Evolutionary conservation across 768 basidiomycete genomes (phyloP).

Genomic region (Ramaria rubella): DNA sequence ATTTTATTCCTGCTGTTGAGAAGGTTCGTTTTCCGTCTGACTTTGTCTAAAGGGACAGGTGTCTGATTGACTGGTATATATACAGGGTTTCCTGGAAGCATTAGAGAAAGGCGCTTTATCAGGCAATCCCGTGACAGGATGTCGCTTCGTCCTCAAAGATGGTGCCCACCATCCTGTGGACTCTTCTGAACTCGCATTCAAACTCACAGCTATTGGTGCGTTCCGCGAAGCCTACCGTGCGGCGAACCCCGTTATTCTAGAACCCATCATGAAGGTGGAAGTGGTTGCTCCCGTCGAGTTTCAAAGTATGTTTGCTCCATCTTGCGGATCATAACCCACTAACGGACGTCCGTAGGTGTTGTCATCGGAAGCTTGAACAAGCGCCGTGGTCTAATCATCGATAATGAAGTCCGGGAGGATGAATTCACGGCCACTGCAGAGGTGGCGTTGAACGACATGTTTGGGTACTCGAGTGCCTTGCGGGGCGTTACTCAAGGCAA

Average conservation of each 20-base stretch:
- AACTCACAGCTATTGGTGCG: conserved; percentile 82
- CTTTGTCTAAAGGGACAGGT: background rate
- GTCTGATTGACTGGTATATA: background rate
- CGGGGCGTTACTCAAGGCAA: conserved; percentile 96
- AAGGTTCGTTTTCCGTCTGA: conserved; percentile 47
- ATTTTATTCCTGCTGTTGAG: conserved; percentile 91
- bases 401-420: conserved; percentile 94
- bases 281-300: conserved; percentile 95
- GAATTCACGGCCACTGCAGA: conserved; percentile 91
- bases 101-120: conserved; percentile 84
- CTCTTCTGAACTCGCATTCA: conserved; percentile 94
- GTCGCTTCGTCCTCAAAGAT: conserved; percentile 82
- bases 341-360: conserved; percentile 38
- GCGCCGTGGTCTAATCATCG: conserved; percentile 87
- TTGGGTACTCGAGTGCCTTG: conserved; percentile 90
- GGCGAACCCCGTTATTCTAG: conserved; percentile 76
- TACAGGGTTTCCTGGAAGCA: conserved; percentile 90
- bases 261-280: conserved; percentile 99
- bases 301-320: conserved; percentile 52
- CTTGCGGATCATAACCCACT: background rate
- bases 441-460: conserved; percentile 97
- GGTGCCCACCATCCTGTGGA: conserved; percentile 92
- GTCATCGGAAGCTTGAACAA: conserved; percentile 94
- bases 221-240: conserved; percentile 84
- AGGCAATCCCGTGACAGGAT: conserved; percentile 82